Base-by-base conservation (phyloP, 2,329 filamentous ascomycete species). In the Fusarium kyushuense region DNA sequence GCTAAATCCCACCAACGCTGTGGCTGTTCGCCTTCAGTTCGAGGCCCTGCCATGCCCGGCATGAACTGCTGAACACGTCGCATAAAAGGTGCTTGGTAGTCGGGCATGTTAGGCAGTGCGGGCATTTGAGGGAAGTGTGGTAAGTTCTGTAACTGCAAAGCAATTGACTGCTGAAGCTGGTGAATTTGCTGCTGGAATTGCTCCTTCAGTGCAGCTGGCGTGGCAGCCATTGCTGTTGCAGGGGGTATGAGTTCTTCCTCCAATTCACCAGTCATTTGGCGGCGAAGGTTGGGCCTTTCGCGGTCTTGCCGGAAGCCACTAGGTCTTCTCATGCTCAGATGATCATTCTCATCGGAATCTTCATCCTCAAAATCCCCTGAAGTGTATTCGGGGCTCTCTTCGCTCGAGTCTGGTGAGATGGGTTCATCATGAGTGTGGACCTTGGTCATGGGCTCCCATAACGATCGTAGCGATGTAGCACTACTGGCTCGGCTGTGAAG, bases 171-270 rank as follows among this genome's bases (percentile, higher is more conserved):
- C 74, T 94, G 92, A 72, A 94, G 85, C 60, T 94, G 89, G 58
- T 94, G 90, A 47, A 94, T 84, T 74, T 94, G 92, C 19, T 89
- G 85, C 27, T 89, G 84, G 21, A 95, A 79, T 59, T 94, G 91
- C 55, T 94, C 91, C 72, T 90, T 89, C 79, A 93, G 86, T 16
- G 90, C 91, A 41, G 88, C 84, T 72, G 93, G 87, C 13, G 90
- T 90, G 48, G 88, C 84, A 73, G 93, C 86, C 46, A 90, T 86
- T 6, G 88, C 86, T 5, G 84, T 84, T 6, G 86, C 83, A 4
- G 89, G 87, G 3, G 88, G 87, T 19, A 84, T 83, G 38, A 79
- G 76, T 17, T 79, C 77, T 35, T 75, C 72, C 32, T 71, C 67
- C 16, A 72, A 36, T 21, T 70, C 73, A 4, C 78, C 76, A 2